These are phyloP conservation scores for Penicillium subrubescens DNA, from an alignment of 495 filamentous ascomycete genomes.

Conservation along the genomic window DNA sequence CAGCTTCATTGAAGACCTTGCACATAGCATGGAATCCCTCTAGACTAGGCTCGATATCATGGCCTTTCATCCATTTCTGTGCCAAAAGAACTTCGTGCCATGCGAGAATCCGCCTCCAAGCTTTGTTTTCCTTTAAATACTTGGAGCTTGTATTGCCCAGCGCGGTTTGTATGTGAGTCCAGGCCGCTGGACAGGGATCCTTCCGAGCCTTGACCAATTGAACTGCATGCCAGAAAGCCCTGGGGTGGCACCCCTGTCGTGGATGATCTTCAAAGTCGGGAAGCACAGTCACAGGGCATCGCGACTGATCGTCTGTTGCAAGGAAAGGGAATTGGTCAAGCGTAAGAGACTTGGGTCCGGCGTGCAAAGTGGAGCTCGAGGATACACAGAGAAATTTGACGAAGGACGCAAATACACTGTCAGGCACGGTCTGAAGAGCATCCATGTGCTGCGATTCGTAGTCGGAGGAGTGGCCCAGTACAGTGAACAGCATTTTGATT, in stretches of 20 bases:
- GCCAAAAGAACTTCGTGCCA: constrained; percentile 45
- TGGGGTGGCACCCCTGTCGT: constrained; percentile 26
- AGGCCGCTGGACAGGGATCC: constrained; percentile 38
- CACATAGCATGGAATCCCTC: constrained; percentile 52
- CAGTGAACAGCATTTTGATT: constrained; percentile 35
- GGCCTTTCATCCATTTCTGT: constrained; percentile 41
- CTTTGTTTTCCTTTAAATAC: constrained; percentile 20
- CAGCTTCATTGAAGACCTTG: constrained; percentile 42
- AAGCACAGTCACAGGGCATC: constrained; percentile 14
- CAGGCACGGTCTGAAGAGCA: constrained; percentile 36
- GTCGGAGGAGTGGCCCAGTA: constrained; percentile 20
- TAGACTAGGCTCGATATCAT: constrained; percentile 41
- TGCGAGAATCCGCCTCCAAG: constrained; percentile 37
- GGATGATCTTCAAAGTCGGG: constrained; percentile 24
- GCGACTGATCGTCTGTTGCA: constrained; percentile 10
- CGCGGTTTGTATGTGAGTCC: constrained; percentile 40
- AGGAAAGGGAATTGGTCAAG: constrained; percentile 37
- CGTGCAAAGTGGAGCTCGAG: constrained; percentile 12
- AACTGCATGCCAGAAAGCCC: constrained; percentile 46
- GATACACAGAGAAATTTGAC: constrained; percentile 48
- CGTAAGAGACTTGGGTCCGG: constrained; percentile 20
- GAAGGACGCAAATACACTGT: constrained; percentile 50
- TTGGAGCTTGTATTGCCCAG: constrained; percentile 26
- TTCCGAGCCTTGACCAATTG: constrained; percentile 38
- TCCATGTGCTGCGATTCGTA: constrained; percentile 19